Percentiles rank a stretch among this genome's conserved stretches.
Conservation (phyloP, 2,329 filamentous ascomycete genomes). For the Aspergillus felis region DNA sequence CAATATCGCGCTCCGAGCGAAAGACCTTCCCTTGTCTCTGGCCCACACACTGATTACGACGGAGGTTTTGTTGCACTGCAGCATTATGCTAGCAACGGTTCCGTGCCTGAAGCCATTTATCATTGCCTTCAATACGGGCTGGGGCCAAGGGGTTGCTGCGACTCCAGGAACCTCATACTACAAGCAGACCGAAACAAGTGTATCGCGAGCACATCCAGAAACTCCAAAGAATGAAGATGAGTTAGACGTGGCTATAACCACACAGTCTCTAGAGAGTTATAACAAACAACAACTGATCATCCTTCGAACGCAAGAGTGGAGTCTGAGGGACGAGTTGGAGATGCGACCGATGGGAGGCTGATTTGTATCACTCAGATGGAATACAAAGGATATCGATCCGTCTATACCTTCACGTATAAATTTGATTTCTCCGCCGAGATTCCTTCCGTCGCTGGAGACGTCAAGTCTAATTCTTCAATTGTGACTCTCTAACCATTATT, state of each 20-base stretch:
- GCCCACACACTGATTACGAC: constrained; percentile 33
- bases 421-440: neutral
- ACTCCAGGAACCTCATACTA: too few species aligned
- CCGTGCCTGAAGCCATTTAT: constrained; percentile 42
- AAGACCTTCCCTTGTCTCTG: constrained; percentile 29
- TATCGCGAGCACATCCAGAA: too few species aligned
- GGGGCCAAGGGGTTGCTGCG: constrained; percentile 13
- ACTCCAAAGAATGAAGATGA: too few species aligned
- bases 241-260: neutral
- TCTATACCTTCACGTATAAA: neutral
- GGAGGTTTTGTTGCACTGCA: constrained; percentile 38
- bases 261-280: constrained; percentile 8
- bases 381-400: neutral
- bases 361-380: neutral
- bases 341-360: neutral
- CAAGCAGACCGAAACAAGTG: too few species aligned
- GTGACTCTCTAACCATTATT: constrained; percentile 5
- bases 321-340: neutral
- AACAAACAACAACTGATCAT: constrained; percentile 17
- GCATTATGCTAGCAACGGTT: constrained; percentile 40
- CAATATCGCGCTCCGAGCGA: constrained; percentile 10
- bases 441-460: neutral
- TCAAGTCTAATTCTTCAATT: neutral
- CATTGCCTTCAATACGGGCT: constrained; percentile 40
- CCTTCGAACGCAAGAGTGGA: constrained; percentile 16